Evolutionary conservation across 164 flowering plant species (phyloP).

Genomic region (Magnolia officinalis): DNA sequence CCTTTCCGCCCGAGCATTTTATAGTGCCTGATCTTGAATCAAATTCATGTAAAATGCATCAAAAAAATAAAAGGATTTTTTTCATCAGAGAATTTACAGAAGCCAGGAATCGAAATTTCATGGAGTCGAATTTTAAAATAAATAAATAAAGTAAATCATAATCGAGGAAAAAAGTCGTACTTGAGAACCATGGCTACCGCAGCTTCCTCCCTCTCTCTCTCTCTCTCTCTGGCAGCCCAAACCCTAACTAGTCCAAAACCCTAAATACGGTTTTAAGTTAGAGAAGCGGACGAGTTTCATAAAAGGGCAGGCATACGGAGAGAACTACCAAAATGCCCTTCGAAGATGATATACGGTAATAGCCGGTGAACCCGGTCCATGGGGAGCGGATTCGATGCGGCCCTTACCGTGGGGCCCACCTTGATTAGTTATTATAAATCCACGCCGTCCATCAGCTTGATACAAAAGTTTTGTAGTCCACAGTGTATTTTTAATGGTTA

Average conservation of each 20-base stretch:
- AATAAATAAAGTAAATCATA: not conserved
- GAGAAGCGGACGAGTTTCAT: not conserved
- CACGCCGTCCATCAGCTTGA: no score
- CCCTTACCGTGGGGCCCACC: no score
- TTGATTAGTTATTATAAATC: no score
- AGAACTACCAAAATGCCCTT: not conserved
- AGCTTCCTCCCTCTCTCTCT: not conserved
- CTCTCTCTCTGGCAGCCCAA: not conserved
- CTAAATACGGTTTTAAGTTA: not conserved
- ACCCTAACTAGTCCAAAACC: not conserved
- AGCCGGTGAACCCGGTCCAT: no score
- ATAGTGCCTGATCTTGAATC: not conserved
- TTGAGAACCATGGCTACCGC: slow-evolving; percentile 7
- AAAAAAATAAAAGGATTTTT: not conserved
- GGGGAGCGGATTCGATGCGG: no score
- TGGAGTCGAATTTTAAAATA: not conserved
- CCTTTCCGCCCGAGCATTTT: not conserved
- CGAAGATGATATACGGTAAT: not conserved
- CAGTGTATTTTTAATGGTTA: no score
- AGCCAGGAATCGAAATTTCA: not conserved
- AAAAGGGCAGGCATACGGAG: not conserved
- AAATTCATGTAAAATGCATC: not conserved
- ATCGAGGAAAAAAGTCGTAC: not conserved
- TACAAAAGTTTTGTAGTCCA: no score
- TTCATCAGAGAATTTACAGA: not conserved